Percentiles rank a stretch among this genome's conserved stretches.
Evolutionary conservation across 176 grass and related monocot species (phyloP).

Genomic region (Carex parvula): DNA sequence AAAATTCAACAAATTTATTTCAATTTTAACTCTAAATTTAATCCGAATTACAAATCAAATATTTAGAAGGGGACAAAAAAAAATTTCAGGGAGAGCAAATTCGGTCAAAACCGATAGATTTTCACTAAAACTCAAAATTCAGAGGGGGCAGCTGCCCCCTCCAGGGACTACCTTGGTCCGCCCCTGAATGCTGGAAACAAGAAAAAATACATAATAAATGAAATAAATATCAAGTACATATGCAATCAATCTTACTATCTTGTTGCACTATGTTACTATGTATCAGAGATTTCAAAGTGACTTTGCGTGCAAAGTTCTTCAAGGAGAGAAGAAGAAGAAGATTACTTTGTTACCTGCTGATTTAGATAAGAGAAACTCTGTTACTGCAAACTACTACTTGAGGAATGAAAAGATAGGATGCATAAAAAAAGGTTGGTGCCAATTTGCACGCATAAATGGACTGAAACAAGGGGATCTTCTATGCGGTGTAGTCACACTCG

Average conservation of each 20-base stretch:
- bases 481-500: too few relatives aligned
- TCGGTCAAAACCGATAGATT: too few relatives aligned
- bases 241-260: neutral
- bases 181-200: too few relatives aligned
- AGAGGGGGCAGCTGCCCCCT: too few relatives aligned
- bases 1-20: too few relatives aligned
- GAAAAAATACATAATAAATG: neutral
- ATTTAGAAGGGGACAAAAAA: too few relatives aligned
- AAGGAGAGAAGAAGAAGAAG: neutral
- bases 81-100: too few relatives aligned
- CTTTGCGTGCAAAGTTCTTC: slow-evolving; percentile 33
- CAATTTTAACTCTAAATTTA: too few relatives aligned
- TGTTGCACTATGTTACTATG: neutral
- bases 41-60: too few relatives aligned
- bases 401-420: neutral
- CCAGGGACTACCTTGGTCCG: too few relatives aligned
- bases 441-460: slow-evolving; percentile 8
- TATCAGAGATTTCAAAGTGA: slow-evolving; percentile 16
- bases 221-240: neutral
- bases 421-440: slow-evolving; percentile 7
- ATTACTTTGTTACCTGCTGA: neutral
- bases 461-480: slow-evolving; percentile 21
- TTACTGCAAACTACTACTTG: neutral
- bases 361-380: slow-evolving; percentile 9
- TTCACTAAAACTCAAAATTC: too few relatives aligned